Conservation (phyloP, 148 eudicot genomes). For the Cornus suecica region DNA sequence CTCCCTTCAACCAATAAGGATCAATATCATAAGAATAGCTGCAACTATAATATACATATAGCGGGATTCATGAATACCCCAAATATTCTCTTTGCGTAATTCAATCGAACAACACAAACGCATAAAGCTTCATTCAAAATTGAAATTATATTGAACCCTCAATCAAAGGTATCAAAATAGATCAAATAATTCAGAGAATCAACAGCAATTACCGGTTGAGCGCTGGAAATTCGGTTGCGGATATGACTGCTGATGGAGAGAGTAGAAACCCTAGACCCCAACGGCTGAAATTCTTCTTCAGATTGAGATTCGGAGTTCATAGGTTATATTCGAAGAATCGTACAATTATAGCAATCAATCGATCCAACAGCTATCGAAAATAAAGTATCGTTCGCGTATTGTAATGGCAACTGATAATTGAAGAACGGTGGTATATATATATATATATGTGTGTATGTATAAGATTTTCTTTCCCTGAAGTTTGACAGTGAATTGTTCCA, state of each 20-base stretch:
- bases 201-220: constrained; percentile 15
- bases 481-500: too few species aligned
- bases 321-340: background rate
- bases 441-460: too few species aligned
- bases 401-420: too few species aligned
- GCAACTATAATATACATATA: too few species aligned
- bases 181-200: background rate
- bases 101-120: background rate
- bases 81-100: too few species aligned
- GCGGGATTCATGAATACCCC: too few species aligned
- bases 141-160: background rate
- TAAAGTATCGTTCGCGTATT: too few species aligned
- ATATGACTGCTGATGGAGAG: background rate
- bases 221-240: background rate
- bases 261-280: constrained; percentile 14
- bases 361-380: background rate
- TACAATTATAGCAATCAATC: background rate
- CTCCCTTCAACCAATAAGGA: background rate
- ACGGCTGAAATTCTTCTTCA: background rate
- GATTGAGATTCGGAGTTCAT: background rate
- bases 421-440: too few species aligned
- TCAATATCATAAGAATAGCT: background rate
- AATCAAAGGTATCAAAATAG: background rate
- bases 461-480: too few species aligned
- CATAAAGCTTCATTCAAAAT: background rate